A percentile compares a stretch with the other conserved stretches of the same genome.
These are phyloP conservation scores for Yamadazyma ubonensis DNA, from an alignment of 805 yeast species.

Conservation along the genomic window DNA sequence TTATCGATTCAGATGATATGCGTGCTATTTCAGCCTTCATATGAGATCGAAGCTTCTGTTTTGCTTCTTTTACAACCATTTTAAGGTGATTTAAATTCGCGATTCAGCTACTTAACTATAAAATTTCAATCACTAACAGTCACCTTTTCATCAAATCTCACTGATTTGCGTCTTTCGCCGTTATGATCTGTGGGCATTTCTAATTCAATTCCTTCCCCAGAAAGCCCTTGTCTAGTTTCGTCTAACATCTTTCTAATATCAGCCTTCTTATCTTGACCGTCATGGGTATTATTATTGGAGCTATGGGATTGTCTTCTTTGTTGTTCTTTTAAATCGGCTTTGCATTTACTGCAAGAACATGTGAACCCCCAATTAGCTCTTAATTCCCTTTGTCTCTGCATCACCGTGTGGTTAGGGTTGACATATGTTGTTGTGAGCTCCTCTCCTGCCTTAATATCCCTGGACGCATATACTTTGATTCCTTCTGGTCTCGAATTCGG, in stretches of 20 bases:
- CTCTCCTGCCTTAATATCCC: slow-evolving; percentile 59
- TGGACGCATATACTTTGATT: slow-evolving; percentile 57
- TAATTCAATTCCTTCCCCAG: slow-evolving; percentile 41
- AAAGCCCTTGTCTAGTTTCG: slow-evolving; percentile 42
- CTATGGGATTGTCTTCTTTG: slow-evolving; percentile 45
- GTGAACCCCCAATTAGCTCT: slow-evolving; percentile 78
- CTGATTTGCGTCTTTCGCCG: slow-evolving; percentile 58
- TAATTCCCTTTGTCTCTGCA: slow-evolving; percentile 61
- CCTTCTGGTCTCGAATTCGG: slow-evolving; percentile 48
- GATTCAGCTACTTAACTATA: background rate
- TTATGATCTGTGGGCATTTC: slow-evolving; percentile 37
- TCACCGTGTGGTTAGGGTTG: slow-evolving; percentile 60
- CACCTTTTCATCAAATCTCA: slow-evolving; percentile 63
- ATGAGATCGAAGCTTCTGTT: slow-evolving; percentile 23
- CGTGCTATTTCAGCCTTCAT: slow-evolving; percentile 22
- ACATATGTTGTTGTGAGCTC: slow-evolving; percentile 72
- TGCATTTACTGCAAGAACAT: slow-evolving; percentile 68
- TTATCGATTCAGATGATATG: slow-evolving; percentile 18
- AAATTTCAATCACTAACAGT: slow-evolving; percentile 15
- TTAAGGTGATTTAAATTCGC: background rate
- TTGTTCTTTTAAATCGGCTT: slow-evolving; percentile 46
- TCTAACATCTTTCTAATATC: slow-evolving; percentile 50
- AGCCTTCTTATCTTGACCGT: slow-evolving; percentile 20
- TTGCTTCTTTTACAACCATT: slow-evolving; percentile 19
- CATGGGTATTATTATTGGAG: slow-evolving; percentile 13